Evolutionary conservation across 129 eudicot genomes (phyloP), one percentile per base, ranked within the genome.

Genomic region (Apium graveolens): DNA sequence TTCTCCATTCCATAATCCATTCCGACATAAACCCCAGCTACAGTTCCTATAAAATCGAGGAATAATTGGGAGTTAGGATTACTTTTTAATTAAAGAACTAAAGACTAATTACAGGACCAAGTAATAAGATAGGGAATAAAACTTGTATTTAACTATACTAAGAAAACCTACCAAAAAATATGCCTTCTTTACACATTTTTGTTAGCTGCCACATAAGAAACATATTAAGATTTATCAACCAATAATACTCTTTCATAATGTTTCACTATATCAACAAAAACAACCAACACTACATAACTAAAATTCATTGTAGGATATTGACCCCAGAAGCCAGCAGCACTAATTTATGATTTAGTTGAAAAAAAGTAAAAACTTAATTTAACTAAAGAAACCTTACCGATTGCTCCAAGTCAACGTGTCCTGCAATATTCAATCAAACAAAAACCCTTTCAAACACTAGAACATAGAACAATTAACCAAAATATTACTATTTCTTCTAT

Each of bases 131-230:
- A 78, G 39, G 29, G 79, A 26, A n/a, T 20, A 11, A n/a, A 24
- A 6, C 73, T 37, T 6, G 26, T 44, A 14, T 39, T 48, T 37
- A 24, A 60, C 31, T 21, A 26, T 21, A 65, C 74, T 32, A 35
- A 72, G 42, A 26, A 32, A 57, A 73, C 91, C 82, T 82, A 89
- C 97, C 98, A 93, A 96, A 91, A 68, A 91, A 89, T 57, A 89
- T 93, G 34, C 97, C 96, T 88, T 91, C 97, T 84, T 91, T 89
- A 83, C 98, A 94, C 97, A 94, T 94, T 75, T 86, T 94, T 83
- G 87, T 89, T 85, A 91, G 73, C 98, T 94, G 96, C 86, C 80
- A 80, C 26, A 81, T 20, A 38, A 76, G 20, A 73, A 51, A 68
- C 76, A 80, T 11, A 16, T 62, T 88, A 81, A 86, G 53, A 81